Percentiles rank a stretch among this genome's conserved stretches.
phyloP scores from a whole-genome alignment of 2,329 filamentous ascomycete genomes.

The Ophioceras dolichostomum region DNA sequence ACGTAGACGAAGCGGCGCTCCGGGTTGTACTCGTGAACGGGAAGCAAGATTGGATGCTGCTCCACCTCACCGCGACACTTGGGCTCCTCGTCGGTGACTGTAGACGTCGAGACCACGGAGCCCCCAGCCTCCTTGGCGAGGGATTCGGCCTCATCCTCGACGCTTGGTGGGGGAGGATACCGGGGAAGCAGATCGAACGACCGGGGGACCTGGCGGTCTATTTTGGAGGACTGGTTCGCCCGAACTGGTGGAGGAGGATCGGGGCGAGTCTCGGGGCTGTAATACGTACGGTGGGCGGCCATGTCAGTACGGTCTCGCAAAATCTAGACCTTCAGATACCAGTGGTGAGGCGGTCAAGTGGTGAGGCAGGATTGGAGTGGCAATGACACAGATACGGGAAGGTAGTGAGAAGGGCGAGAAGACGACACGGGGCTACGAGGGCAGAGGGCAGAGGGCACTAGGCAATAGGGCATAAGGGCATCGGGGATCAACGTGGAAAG shows the following conservation, averaged over 20 bases:
- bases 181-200: slow-evolving; percentile 4
- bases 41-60: slow-evolving; percentile 54
- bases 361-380: no score
- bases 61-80: slow-evolving; percentile 52
- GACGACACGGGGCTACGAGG: no score
- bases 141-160: slow-evolving; percentile 56
- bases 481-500: background rate
- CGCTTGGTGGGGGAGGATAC: slow-evolving; percentile 49
- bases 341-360: no score
- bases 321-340: no score
- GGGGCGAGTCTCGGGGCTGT: background rate
- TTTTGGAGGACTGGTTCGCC: slow-evolving; percentile 5
- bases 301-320: no score
- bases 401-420: no score
- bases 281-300: slow-evolving; percentile 2
- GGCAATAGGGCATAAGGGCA: no score
- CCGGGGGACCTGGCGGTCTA: slow-evolving; percentile 4
- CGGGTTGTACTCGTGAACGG: slow-evolving; percentile 45
- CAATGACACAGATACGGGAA: no score
- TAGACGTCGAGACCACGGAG: slow-evolving; percentile 15
- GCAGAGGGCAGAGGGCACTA: no score
- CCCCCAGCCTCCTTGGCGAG: slow-evolving; percentile 46
- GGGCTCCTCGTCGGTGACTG: slow-evolving; percentile 40
- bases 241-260: slow-evolving; percentile 5
- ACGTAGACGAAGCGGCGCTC: slow-evolving; percentile 57